A percentile compares a stretch with the other conserved stretches of the same genome.
phyloP scores from a whole-genome alignment of 2,329 filamentous ascomycete genomes.

The Scytalidium sp. region DNA sequence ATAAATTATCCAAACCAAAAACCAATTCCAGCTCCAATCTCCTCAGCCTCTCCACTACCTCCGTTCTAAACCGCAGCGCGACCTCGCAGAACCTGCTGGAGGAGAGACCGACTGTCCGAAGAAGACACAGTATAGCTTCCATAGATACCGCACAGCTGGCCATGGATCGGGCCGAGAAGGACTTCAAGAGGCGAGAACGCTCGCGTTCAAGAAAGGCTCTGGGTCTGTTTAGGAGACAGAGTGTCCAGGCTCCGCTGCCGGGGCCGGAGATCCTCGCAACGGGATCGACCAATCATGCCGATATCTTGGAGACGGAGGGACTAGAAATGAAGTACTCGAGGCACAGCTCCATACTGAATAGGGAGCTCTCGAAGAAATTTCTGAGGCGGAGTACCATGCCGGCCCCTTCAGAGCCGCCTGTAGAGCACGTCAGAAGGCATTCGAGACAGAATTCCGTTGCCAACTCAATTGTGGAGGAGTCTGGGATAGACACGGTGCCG shows the following conservation, averaged over 20 bases:
- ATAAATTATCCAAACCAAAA: conserved; percentile 28
- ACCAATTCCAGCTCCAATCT: conserved; percentile 21
- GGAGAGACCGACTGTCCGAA: background rate
- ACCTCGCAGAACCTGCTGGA: background rate
- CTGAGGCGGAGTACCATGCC: background rate
- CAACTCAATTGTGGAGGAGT: background rate
- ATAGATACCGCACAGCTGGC: background rate
- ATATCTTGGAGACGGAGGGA: background rate
- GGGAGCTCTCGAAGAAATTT: background rate
- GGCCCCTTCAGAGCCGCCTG: background rate
- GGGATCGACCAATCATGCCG: background rate
- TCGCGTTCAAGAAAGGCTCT: background rate
- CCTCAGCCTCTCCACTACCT: conserved; percentile 6
- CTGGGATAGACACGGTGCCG: conserved; percentile 3
- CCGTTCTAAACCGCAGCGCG: background rate
- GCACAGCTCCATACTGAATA: background rate
- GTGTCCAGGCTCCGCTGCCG: background rate
- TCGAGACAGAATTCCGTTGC: background rate
- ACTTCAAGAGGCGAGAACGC: background rate
- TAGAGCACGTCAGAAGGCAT: background rate
- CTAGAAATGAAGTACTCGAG: background rate
- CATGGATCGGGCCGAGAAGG: background rate
- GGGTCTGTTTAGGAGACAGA: background rate
- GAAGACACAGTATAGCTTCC: background rate
- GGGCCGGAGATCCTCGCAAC: background rate